These are phyloP conservation scores for Centella asiatica DNA, from an alignment of 129 eudicot species.

Conservation along the genomic window DNA sequence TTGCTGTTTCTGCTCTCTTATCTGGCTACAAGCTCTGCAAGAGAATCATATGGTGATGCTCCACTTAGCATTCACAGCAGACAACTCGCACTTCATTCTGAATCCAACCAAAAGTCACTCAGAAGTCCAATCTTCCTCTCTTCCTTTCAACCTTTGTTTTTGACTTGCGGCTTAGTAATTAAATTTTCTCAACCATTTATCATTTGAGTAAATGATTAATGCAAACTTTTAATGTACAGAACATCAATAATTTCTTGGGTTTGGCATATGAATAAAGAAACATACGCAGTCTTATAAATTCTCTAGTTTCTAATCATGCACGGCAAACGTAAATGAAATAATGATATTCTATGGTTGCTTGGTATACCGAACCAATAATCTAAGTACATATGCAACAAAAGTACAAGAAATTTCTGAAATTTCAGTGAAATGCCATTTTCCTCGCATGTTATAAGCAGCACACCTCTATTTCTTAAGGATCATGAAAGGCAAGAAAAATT, in stretches of 20 bases:
- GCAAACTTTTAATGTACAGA: no score
- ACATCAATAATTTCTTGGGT: not conserved
- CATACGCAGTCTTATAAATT: no score
- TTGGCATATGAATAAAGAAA: not conserved
- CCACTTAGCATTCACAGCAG: slow-evolving; percentile 2
- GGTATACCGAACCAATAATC: not conserved
- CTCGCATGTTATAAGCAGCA: not conserved
- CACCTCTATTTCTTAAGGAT: not conserved
- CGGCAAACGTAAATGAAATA: not conserved
- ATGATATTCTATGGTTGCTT: not conserved
- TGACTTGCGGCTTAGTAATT: not conserved
- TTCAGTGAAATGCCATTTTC: not conserved
- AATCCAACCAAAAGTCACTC: not conserved
- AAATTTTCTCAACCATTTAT: not conserved
- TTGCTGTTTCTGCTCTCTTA: slow-evolving; percentile 35
- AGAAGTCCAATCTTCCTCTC: not conserved
- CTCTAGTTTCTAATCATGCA: no score
- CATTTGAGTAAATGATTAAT: no score
- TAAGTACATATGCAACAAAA: not conserved
- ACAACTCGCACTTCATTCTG: not conserved
- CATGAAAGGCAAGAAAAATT: not conserved
- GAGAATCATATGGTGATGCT: slow-evolving; percentile 56
- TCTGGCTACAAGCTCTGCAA: slow-evolving; percentile 65
- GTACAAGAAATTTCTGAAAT: not conserved
- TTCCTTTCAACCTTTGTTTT: not conserved